phyloP scores from a whole-genome alignment of 2,329 filamentous ascomycete genomes.

The Monilinia fructicola region DNA sequence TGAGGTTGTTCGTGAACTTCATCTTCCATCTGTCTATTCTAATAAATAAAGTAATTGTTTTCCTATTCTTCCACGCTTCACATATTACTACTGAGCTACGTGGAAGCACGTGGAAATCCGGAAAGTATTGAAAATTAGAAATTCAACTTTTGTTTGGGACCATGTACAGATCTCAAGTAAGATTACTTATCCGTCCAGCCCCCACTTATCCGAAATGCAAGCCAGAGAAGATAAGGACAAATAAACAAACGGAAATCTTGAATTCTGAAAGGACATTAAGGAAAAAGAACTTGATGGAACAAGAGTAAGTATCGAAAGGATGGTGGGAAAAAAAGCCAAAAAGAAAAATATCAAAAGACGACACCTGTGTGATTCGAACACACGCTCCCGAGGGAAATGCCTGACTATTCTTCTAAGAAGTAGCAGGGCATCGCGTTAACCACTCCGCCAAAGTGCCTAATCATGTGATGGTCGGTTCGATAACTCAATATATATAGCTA shows the following conservation, averaged over 20 bases:
- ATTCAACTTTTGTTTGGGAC: neutral
- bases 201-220: neutral
- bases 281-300: no score
- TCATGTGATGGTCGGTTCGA: neutral
- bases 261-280: neutral
- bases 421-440: slow-evolving; percentile 21
- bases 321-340: neutral
- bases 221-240: neutral
- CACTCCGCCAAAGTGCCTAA: slow-evolving; percentile 19
- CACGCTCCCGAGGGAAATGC: slow-evolving; percentile 19
- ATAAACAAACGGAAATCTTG: neutral
- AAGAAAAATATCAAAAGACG: neutral
- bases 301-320: neutral
- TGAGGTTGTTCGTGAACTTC: no score
- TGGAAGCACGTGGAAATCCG: no score
- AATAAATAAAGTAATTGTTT: no score
- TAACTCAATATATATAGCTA: no score
- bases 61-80: no score
- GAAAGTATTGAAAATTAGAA: neutral
- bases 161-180: neutral
- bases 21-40: no score
- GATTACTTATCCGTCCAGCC: no score
- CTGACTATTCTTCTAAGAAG: neutral
- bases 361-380: slow-evolving; percentile 21
- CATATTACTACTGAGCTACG: no score